Base-by-base conservation (phyloP, 768 basidiomycete genomes). In the Fomitopsis pulvina region DNA sequence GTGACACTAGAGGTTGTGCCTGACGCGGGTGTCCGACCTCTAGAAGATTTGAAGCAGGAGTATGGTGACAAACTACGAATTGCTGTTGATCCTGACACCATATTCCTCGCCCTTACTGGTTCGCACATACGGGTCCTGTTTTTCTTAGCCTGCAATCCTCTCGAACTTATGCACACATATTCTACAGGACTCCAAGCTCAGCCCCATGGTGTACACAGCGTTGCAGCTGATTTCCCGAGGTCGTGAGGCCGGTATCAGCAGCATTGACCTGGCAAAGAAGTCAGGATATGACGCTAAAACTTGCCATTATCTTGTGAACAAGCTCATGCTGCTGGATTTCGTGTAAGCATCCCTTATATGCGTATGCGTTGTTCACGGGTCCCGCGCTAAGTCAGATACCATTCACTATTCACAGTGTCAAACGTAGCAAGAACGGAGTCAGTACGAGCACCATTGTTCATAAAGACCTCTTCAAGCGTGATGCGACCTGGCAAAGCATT, bases 251-350 rank as follows among this genome's bases (percentile, higher is more conserved):
- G 92, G 92, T 10, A 76, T 89, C 14, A 85, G 87, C 6, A 83
- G 87, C 41, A 79, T 92, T 11, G 78, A 87, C 27, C 73, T 95
- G 12, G 87, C 87, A 22, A 80, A 80, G 57, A 74, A 79, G 59
- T 84, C 91, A 9, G 80, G 79, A 43, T 92, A 94, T 59, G 91
- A 92, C 61, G 88, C 89, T 62, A 93, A 92, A 66, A 87, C 87
- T 1, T 89, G 89, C 55, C 90, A 89, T 63, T 93, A 94, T 66
- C 78, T 92, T 51, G 79, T 91, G 50, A 79, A 81, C 56, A 82
- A 88, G 56, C 71, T 94, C 16, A 73, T 83, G 2, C 81, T 84
- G 45, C 71, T 94, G 47, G 81, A 78, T 59, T 71, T 88, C 34
- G 78, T 92, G 87, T 87, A 73, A 47, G 83, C 56, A 16, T 16